Base-by-base conservation (phyloP, 345 rosid genomes). In the Hibiscus syriacus region DNA sequence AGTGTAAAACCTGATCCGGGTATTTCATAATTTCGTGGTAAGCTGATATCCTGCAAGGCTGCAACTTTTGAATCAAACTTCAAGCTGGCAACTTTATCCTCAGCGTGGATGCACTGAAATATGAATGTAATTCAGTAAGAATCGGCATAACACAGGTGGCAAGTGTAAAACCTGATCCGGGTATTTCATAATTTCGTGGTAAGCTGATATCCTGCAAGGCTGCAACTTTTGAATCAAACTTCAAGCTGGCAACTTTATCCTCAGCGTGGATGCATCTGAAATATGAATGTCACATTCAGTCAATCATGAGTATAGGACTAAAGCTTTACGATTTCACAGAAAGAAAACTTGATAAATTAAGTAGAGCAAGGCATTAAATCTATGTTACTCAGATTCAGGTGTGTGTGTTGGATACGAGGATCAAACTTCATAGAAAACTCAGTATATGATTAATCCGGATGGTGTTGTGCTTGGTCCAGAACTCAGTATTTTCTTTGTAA, bases 361-460 rank as follows among this genome's bases (percentile, higher is more conserved):
- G 26, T 22, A 20, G 54, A 25, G 7, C 30, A 55, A 12, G 34
- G 17, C 34, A 55, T 26, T 26, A 55, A 55, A 25, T 10, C 11
- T 46, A n/a, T 7, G 17, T 46, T 5, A 46, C 50, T 16, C 7
- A 2, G 17, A n/a, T 16, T 46, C 17, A 45, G 17, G n/a, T n/a
- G 50, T 45, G 50, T 1, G 19, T 45, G 50, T 45, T 14, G 19
- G 19, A 45, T 14, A 45, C 19, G 17, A 19, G 41, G 41, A 4
- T 45, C 50, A 45, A 45, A 13, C 3, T 26, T 11, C 5, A n/a
- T n/a, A n/a, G n/a, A n/a, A n/a, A n/a, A n/a, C n/a, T n/a, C n/a
- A n/a, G n/a, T 85, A 94, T 71, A 94, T 94, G 99, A 91, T 90
- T 39, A 94, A 94, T 76, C 97, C 99, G 22, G 97, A 90, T 46